phyloP scores from a whole-genome alignment of 345 rosid species.

The Gossypium rotundifolium region DNA sequence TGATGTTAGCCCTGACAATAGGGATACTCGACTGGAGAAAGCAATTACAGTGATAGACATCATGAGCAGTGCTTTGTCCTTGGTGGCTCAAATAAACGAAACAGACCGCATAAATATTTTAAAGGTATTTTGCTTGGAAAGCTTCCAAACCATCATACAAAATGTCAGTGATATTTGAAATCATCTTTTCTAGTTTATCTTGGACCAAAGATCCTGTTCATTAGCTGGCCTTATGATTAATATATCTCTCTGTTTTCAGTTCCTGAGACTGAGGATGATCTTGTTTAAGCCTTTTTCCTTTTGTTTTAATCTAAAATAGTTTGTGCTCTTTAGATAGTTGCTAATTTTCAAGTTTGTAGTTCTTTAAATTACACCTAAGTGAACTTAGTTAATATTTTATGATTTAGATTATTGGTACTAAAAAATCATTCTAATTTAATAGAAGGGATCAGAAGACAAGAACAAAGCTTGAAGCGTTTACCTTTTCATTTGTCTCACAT shows the following conservation, averaged over 20 bases:
- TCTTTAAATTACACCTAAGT: background rate
- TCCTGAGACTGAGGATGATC: background rate
- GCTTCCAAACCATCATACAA: background rate
- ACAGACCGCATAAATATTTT: constrained; percentile 85
- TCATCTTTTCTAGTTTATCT: background rate
- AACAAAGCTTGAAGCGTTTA: background rate
- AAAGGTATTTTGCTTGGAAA: constrained; percentile 54
- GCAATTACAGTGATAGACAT: constrained; percentile 92
- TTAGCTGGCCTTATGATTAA: background rate
- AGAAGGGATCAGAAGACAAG: background rate
- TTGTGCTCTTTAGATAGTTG: background rate
- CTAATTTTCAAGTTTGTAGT: background rate
- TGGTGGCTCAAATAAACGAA: constrained; percentile 83
- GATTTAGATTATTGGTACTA: background rate
- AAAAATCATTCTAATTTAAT: background rate
- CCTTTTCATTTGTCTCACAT: background rate
- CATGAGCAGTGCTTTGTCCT: constrained; percentile 85
- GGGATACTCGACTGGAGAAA: constrained; percentile 69
- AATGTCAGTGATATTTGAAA: background rate
- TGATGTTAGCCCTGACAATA: constrained; percentile 32
- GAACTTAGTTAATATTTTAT: background rate
- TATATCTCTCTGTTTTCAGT: background rate
- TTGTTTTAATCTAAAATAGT: background rate
- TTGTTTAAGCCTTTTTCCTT: background rate
- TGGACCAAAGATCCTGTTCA: background rate